These are phyloP conservation scores for Fusarium globosum DNA, from an alignment of 2,329 filamentous ascomycete species.

Conservation along the genomic window DNA sequence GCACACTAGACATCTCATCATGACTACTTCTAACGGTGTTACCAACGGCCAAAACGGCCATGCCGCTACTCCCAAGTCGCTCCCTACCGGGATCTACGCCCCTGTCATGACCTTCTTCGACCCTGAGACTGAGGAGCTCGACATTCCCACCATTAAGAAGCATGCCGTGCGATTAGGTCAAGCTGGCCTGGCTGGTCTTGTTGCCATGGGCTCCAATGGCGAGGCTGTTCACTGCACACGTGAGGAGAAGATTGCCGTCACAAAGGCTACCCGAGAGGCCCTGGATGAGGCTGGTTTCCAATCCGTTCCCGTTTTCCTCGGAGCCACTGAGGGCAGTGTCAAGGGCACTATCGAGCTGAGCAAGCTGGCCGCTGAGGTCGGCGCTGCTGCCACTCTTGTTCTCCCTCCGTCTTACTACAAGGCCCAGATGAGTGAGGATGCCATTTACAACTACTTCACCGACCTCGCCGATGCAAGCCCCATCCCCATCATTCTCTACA, in stretches of 20 bases:
- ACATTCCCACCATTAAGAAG: conserved; percentile 81
- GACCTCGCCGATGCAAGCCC: conserved; percentile 80
- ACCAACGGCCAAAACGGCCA: conserved; percentile 41
- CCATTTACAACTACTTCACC: conserved; percentile 78
- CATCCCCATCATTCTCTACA: conserved; percentile 86
- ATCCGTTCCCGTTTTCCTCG: conserved; percentile 82
- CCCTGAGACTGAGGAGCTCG: conserved; percentile 83
- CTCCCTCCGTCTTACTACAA: conserved; percentile 89
- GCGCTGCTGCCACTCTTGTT: conserved; percentile 83
- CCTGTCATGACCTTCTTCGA: conserved; percentile 94
- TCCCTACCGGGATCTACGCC: conserved; percentile 86
- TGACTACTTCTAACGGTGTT: conserved; percentile 41
- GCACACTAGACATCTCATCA: conserved; percentile 26
- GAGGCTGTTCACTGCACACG: conserved; percentile 87
- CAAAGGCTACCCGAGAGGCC: conserved; percentile 81
- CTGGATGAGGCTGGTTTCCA: conserved; percentile 83
- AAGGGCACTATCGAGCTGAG: conserved; percentile 81
- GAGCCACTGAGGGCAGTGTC: conserved; percentile 84
- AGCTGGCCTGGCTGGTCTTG: conserved; percentile 82
- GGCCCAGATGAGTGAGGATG: conserved; percentile 77
- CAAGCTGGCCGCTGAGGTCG: conserved; percentile 72
- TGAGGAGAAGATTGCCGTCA: conserved; percentile 80
- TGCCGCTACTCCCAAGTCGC: conserved; percentile 59
- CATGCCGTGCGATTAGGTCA: conserved; percentile 82
- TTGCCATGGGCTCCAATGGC: conserved; percentile 91